Evolutionary conservation across 2,329 filamentous ascomycete species (phyloP).

Genomic region (Verticillium nubilum): DNA sequence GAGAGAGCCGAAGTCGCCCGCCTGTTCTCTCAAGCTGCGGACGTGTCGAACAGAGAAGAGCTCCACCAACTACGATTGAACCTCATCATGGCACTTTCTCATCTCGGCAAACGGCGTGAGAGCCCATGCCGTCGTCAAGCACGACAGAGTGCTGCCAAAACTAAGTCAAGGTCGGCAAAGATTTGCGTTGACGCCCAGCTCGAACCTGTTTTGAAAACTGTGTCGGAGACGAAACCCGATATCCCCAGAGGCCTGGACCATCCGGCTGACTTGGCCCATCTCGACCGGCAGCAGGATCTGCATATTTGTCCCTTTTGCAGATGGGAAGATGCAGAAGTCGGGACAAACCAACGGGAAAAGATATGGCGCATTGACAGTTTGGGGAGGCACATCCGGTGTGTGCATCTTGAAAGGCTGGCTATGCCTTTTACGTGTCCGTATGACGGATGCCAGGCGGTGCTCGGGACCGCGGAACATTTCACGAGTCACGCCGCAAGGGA

Average conservation of each 20-base stretch:
- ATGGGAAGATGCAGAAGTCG: neutral
- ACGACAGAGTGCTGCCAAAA: neutral
- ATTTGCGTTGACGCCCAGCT: neutral
- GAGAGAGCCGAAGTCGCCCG: conserved; percentile 14
- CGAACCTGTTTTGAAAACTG: neutral
- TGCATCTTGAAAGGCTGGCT: neutral
- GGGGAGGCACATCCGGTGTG: neutral
- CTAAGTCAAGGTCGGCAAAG: neutral
- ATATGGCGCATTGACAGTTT: neutral
- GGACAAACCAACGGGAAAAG: neutral
- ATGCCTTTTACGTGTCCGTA: neutral
- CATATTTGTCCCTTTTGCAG: neutral
- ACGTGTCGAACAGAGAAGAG: conserved; percentile 12
- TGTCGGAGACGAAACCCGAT: neutral
- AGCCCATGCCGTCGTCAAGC: conserved; percentile 8
- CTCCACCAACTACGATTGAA: conserved; percentile 13
- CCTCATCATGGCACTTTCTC: conserved; percentile 11
- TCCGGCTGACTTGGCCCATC: neutral
- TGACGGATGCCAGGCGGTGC: neutral
- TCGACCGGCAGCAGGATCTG: no score
- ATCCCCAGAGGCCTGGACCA: neutral
- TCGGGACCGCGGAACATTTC: neutral
- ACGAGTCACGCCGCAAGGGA: neutral
- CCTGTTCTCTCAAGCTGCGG: conserved; percentile 14
- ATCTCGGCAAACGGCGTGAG: conserved; percentile 13